Conservation (phyloP, 139 green algal genomes). For the Trebouxia sp. region DNA sequence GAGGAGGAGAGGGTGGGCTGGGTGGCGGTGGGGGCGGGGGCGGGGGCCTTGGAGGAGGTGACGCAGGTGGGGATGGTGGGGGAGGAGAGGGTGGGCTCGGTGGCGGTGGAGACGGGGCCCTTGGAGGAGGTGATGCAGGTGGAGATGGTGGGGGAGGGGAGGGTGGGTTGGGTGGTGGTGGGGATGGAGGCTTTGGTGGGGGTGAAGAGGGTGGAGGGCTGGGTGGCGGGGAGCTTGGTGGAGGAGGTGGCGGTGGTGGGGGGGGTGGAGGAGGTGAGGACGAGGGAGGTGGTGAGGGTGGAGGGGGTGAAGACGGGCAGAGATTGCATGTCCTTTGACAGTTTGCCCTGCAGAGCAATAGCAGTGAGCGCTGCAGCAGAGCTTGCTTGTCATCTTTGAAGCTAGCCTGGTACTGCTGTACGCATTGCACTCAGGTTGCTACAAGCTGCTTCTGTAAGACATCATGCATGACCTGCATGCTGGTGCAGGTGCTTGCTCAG, state of each 20-base stretch:
- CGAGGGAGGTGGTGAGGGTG: background rate
- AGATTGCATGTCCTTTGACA: background rate
- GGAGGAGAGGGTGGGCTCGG: background rate
- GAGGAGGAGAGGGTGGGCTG: background rate
- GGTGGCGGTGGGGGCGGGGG: background rate
- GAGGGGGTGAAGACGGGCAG: background rate
- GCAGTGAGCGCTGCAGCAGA: background rate
- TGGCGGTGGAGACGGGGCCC: background rate
- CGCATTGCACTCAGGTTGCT: background rate
- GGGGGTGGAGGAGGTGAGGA: too few relatives aligned
- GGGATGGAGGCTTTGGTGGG: too few relatives aligned
- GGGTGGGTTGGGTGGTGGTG: background rate
- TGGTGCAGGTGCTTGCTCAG: too few relatives aligned
- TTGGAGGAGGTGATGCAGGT: background rate
- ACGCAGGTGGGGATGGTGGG: background rate
- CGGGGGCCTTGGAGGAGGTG: background rate
- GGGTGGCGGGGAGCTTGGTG: background rate
- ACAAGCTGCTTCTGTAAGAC: background rate
- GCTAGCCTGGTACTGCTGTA: too few relatives aligned
- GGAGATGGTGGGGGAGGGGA: background rate
- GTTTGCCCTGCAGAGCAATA: conserved; percentile 14
- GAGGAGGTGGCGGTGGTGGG: too few relatives aligned
- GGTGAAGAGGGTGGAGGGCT: background rate
- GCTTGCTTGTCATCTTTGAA: too few relatives aligned
- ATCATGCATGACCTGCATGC: too few relatives aligned